Percentiles rank a stretch among this genome's conserved stretches.
Evolutionary conservation across 495 filamentous ascomycete genomes (phyloP).

Genomic region (Xylaria bambusicola): DNA sequence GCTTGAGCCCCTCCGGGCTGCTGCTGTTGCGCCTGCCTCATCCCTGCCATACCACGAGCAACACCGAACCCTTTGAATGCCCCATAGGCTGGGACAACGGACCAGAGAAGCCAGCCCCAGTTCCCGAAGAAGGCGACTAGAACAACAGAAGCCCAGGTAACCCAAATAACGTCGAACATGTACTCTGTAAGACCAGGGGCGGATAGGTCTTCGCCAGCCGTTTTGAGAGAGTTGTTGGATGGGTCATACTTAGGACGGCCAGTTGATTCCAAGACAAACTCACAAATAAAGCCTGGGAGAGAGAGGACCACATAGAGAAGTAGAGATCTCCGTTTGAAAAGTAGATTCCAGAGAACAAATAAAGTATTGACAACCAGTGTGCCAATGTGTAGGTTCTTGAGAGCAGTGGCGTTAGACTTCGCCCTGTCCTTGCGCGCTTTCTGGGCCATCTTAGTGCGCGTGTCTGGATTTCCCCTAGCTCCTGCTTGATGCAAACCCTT

Average conservation of each 20-base stretch:
- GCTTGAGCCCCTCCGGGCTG: constrained; percentile 35
- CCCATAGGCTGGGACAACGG: constrained; percentile 69
- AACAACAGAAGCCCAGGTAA: constrained; percentile 73
- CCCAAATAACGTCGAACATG: constrained; percentile 96
- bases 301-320: constrained; percentile 72
- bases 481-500: background rate
- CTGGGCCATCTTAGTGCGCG: constrained; percentile 57
- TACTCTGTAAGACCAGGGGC: constrained; percentile 92
- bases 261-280: constrained; percentile 79
- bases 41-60: constrained; percentile 65
- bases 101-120: constrained; percentile 75
- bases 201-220: constrained; percentile 83
- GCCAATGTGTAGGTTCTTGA: constrained; percentile 79
- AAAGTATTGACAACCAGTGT: constrained; percentile 67
- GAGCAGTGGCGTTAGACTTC: constrained; percentile 68
- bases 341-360: constrained; percentile 69
- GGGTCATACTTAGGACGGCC: constrained; percentile 73
- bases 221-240: constrained; percentile 65
- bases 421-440: constrained; percentile 95
- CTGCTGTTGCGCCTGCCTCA: constrained; percentile 38
- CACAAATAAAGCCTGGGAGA: constrained; percentile 71
- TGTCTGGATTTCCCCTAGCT: background rate
- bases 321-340: constrained; percentile 69
- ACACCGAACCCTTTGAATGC: constrained; percentile 69
- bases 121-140: constrained; percentile 70